Base-by-base conservation (phyloP, 2,329 filamentous ascomycete species). In the Alternaria sp. region DNA sequence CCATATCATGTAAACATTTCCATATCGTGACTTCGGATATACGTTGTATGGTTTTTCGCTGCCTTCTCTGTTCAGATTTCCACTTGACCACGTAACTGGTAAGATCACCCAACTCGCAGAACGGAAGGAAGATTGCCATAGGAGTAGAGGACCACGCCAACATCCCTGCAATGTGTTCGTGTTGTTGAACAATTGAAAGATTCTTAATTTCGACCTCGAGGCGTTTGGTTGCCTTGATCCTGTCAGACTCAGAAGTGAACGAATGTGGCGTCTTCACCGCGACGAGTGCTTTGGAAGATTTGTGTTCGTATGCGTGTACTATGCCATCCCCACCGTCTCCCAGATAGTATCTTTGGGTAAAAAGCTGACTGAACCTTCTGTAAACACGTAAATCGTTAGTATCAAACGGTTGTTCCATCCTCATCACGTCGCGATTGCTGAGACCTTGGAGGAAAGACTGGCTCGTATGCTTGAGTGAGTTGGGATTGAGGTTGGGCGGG, bases 1-100 rank as follows among this genome's bases (percentile, higher is more conserved):
- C 51, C 54, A 74, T 61, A 24, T 75, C 72, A 5, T 47, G 49
- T 12, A 74, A 55, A 9, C 72, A 36, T 51, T 75, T 76, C 67
- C 71, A 74, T 9, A 76, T 46, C 0, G 71, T 72, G 1, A 62
- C 44, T 46, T 76, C 74, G 5, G 68, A 63, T 8, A 67, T 42
- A 1, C 42, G 56, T 34, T 11, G 42, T 7, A 44, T 11, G 4
- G 28, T 39, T 7, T 32, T 41, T 6, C 51, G 22, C 9, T 54
- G 34, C 22, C 49, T 42, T 3, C 16, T 24, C 12, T 64, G 48
- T n/a, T 67, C 51, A 2, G 6, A 4, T 9, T 30, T 34, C 57
- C 63, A 61, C 5, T n/a, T 43, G 5, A 22, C 14, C 5, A 32
- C 38, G 43, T 70, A 75, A 5, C 16, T 9, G 3, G 9, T 5